Evolutionary conservation across 352 stramenopile species (phyloP).

Genomic region (Globisporangium emineosum): DNA sequence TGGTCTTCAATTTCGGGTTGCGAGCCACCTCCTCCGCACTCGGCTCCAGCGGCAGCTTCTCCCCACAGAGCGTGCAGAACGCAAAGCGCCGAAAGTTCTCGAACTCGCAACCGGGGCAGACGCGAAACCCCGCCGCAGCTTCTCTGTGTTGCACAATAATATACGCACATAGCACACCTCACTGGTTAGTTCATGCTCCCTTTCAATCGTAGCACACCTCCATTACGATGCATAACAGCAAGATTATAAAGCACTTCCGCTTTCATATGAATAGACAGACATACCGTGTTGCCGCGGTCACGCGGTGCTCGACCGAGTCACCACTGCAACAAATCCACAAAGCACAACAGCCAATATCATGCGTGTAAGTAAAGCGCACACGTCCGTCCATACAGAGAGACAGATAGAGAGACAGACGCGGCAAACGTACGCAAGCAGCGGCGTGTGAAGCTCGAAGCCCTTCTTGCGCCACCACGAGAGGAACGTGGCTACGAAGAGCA

Average conservation of each 20-base stretch:
- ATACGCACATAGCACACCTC: neutral
- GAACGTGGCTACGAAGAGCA: too few relatives aligned
- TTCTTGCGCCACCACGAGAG: too few relatives aligned
- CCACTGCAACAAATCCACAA: slow-evolving; percentile 11
- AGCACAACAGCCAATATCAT: neutral
- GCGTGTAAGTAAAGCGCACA: neutral
- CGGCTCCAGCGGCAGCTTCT: slow-evolving; percentile 30
- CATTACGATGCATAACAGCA: neutral
- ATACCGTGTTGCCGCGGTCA: slow-evolving; percentile 49
- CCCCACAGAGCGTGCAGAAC: slow-evolving; percentile 64
- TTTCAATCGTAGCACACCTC: too few relatives aligned
- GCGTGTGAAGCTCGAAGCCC: slow-evolving; percentile 34
- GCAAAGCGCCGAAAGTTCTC: slow-evolving; percentile 71
- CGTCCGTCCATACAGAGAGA: too few relatives aligned
- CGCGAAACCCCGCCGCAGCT: slow-evolving; percentile 33
- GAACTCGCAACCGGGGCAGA: slow-evolving; percentile 39
- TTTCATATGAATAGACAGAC: neutral
- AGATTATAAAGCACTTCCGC: neutral
- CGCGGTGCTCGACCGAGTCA: slow-evolving; percentile 54
- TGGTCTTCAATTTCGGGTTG: neutral
- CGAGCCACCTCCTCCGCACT: slow-evolving; percentile 17
- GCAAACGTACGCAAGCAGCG: slow-evolving; percentile 41
- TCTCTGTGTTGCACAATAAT: slow-evolving; percentile 17
- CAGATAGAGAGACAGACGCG: too few relatives aligned
- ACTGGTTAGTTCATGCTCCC: neutral